These are phyloP conservation scores for Stephania yunnanensis DNA, from an alignment of 164 flowering plant species.

Conservation along the genomic window DNA sequence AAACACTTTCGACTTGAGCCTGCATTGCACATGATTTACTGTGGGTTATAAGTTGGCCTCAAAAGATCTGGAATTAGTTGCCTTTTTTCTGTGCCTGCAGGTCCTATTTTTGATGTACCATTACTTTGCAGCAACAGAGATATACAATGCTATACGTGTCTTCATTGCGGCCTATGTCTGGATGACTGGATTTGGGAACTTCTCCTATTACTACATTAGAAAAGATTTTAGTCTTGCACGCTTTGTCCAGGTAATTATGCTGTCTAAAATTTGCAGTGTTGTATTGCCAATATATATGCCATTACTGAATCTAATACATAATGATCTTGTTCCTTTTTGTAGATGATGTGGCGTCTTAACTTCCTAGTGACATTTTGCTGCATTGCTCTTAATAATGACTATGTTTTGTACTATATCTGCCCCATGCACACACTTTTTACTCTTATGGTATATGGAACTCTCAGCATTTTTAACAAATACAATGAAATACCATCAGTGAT, in stretches of 20 bases:
- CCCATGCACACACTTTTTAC: conserved; percentile 99
- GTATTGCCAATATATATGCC: not conserved
- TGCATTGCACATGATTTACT: not conserved
- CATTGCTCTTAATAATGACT: conserved; percentile 85
- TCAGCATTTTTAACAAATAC: conserved; percentile 75
- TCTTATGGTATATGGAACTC: conserved; percentile 94
- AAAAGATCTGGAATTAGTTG: not conserved
- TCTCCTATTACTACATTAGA: conserved; percentile 88
- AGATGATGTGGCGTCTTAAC: conserved; percentile 99
- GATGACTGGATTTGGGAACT: conserved; percentile 99
- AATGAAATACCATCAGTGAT: conserved; percentile 86
- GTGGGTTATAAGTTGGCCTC: not conserved
- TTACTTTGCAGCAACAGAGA: conserved; percentile 96
- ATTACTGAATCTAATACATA: not conserved
- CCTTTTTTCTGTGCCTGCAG: conserved; percentile 31
- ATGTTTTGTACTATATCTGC: conserved; percentile 89
- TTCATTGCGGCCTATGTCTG: conserved; percentile 99
- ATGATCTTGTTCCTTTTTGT: conserved; percentile 26
- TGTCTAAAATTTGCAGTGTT: not conserved
- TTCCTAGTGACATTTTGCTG: conserved; percentile 86
- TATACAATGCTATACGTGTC: conserved; percentile 91
- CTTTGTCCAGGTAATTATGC: conserved; percentile 69
- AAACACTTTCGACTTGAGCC: not conserved
- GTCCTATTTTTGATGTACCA: conserved; percentile 95
- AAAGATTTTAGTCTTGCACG: conserved; percentile 91